These are phyloP conservation scores for Pseudofabraea citricarpa DNA, from an alignment of 2,329 filamentous ascomycete genomes.

Conservation along the genomic window DNA sequence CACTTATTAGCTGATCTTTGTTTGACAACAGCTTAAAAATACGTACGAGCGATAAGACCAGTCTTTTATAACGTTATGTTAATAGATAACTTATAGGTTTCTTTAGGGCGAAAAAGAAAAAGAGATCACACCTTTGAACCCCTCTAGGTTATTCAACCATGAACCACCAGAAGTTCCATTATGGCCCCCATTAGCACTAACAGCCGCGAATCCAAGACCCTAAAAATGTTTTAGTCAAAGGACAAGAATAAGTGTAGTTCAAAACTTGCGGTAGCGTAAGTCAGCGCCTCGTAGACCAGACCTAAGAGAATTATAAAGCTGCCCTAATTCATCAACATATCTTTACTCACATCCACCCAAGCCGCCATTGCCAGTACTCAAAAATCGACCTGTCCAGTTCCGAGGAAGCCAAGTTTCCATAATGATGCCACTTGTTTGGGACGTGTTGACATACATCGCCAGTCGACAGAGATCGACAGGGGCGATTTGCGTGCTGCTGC, in stretches of 20 bases:
- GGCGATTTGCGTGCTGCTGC: background rate
- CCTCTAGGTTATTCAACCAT: constrained; percentile 2
- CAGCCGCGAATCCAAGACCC: constrained; percentile 1
- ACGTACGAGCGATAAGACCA: constrained; percentile 8
- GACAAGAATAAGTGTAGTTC: background rate
- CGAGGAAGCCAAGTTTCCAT: constrained; percentile 18
- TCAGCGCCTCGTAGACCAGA: constrained; percentile 4
- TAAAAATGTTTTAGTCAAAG: background rate
- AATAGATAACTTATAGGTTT: too few species aligned
- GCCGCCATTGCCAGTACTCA: constrained; percentile 24
- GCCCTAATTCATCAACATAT: too few species aligned
- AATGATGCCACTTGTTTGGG: background rate
- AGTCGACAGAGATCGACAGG: constrained; percentile 5
- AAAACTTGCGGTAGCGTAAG: background rate
- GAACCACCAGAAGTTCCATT: constrained; percentile 6
- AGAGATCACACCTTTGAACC: background rate
- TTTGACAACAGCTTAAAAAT: too few species aligned
- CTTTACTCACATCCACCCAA: constrained; percentile 5
- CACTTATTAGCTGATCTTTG: background rate
- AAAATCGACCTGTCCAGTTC: constrained; percentile 34
- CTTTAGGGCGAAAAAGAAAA: too few species aligned
- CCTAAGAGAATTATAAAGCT: background rate
- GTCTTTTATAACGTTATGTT: background rate
- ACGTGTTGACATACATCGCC: constrained; percentile 1
- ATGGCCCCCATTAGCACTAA: constrained; percentile 7